Evolutionary conservation across 2,329 filamentous ascomycete genomes (phyloP).

Genomic region (Salinomyces thailandicus): DNA sequence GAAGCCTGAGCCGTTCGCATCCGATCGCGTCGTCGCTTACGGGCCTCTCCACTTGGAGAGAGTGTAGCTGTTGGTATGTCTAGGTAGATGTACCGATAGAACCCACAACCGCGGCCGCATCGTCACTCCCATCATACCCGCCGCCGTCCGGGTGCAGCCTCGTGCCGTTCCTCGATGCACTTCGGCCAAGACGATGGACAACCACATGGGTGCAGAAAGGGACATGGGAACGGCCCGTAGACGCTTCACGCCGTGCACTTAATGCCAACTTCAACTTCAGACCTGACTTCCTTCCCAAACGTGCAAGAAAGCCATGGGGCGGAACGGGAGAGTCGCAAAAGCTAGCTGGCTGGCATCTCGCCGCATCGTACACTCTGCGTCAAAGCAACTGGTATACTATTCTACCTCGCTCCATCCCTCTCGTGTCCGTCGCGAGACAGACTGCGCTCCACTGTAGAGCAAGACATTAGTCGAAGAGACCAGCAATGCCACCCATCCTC

Average conservation of each 20-base stretch:
- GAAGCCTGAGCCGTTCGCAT: no score
- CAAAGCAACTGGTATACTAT: constrained; percentile 2
- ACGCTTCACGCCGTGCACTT: constrained; percentile 1
- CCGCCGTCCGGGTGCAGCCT: background rate
- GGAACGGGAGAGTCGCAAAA: no score
- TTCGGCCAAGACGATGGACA: constrained; percentile 1
- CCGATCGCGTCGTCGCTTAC: no score
- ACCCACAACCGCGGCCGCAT: no score
- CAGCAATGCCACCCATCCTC: constrained; percentile 2
- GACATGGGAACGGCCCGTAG: background rate
- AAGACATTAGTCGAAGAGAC: constrained; percentile 3
- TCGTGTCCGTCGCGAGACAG: constrained; percentile 3
- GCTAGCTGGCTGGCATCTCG: background rate
- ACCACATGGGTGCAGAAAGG: constrained; percentile 1
- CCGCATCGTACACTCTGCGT: constrained; percentile 1
- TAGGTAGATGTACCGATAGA: no score
- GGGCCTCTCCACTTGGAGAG: no score
- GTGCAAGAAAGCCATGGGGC: background rate
- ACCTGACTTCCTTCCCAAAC: background rate
- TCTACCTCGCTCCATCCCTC: constrained; percentile 2
- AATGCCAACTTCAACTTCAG: constrained; percentile 6
- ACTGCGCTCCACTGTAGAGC: background rate
- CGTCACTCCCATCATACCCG: background rate
- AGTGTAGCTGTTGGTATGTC: no score
- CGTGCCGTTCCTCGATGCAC: constrained; percentile 1